Evolutionary conservation across 1,139 yeast species (phyloP).

Genomic region (Candida albicans): DNA sequence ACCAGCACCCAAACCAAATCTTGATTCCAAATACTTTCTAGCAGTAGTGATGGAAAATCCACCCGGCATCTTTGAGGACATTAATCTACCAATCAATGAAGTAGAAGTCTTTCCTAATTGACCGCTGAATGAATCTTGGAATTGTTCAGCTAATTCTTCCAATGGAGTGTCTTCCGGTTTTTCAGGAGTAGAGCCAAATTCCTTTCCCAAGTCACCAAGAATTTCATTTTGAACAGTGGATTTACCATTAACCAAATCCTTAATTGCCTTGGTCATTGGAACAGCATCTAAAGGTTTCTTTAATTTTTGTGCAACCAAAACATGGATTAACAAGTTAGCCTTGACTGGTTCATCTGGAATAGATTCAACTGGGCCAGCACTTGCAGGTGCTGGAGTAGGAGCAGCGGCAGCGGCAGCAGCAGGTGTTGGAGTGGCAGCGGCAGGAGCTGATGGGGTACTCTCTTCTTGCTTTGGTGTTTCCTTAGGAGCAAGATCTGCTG

Average conservation of each 20-base stretch:
- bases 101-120: slow-evolving; percentile 90
- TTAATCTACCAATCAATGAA: slow-evolving; percentile 83
- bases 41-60: slow-evolving; percentile 92
- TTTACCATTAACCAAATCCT: slow-evolving; percentile 96
- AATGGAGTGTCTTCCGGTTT: slow-evolving; percentile 98
- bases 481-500: slow-evolving; percentile 54
- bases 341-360: slow-evolving; percentile 87
- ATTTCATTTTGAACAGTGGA: slow-evolving; percentile 98
- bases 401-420: slow-evolving; percentile 51
- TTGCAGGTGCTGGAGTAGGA: slow-evolving; percentile 58
- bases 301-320: slow-evolving; percentile 91
- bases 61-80: slow-evolving; percentile 99
- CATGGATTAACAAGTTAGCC: slow-evolving; percentile 80
- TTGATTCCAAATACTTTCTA: slow-evolving; percentile 84
- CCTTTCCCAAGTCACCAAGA: slow-evolving; percentile 96
- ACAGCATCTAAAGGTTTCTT: slow-evolving; percentile 86
- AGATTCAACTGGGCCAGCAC: slow-evolving; percentile 76
- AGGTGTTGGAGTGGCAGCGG: slow-evolving; percentile 44
- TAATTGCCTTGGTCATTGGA: slow-evolving; percentile 88
- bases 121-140: slow-evolving; percentile 89
- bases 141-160: slow-evolving; percentile 90
- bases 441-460: slow-evolving; percentile 9
- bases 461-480: slow-evolving; percentile 23
- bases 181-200: slow-evolving; percentile 96
- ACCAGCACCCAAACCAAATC: slow-evolving; percentile 90